Conservation (phyloP, 495 filamentous ascomycete species). For the Mycothermus thermophilus region DNA sequence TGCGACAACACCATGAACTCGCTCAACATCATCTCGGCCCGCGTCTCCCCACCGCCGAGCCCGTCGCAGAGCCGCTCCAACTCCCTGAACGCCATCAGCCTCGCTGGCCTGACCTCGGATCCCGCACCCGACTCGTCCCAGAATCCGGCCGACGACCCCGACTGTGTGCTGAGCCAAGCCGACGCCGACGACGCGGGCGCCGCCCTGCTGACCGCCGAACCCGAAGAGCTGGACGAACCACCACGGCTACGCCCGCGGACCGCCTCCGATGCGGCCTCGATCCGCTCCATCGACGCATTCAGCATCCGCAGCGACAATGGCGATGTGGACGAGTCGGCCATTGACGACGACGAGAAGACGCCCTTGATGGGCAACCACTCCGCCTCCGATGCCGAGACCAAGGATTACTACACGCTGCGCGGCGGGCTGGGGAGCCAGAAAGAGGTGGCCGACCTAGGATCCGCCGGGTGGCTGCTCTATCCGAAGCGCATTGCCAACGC, state of each 20-base stretch:
- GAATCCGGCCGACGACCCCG: slow-evolving; percentile 20
- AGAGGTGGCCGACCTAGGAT: neutral
- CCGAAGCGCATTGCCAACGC: slow-evolving; percentile 42
- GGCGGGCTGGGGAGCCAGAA: neutral
- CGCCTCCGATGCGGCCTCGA: too few relatives aligned
- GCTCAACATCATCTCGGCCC: slow-evolving; percentile 82
- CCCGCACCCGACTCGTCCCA: slow-evolving; percentile 17
- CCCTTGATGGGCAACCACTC: too few relatives aligned
- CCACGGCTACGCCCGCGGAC: too few relatives aligned
- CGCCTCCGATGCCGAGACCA: slow-evolving; percentile 19
- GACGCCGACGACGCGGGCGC: neutral
- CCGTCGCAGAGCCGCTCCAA: slow-evolving; percentile 49
- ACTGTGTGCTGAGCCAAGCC: slow-evolving; percentile 20
- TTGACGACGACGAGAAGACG: slow-evolving; percentile 46
- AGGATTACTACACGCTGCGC: slow-evolving; percentile 21
- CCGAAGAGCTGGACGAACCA: slow-evolving; percentile 20
- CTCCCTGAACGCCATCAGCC: slow-evolving; percentile 44
- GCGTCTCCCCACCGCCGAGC: slow-evolving; percentile 50
- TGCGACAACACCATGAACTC: slow-evolving; percentile 73
- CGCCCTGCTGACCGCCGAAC: slow-evolving; percentile 12
- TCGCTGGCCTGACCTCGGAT: slow-evolving; percentile 29
- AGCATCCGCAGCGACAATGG: slow-evolving; percentile 9
- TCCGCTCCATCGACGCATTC: slow-evolving; percentile 1
- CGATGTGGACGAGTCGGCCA: neutral
- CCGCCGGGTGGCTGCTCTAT: slow-evolving; percentile 35